Percentiles rank a stretch among this genome's conserved stretches.
phyloP scores from a whole-genome alignment of 768 basidiomycete genomes.

The Auriculariales sp. region DNA sequence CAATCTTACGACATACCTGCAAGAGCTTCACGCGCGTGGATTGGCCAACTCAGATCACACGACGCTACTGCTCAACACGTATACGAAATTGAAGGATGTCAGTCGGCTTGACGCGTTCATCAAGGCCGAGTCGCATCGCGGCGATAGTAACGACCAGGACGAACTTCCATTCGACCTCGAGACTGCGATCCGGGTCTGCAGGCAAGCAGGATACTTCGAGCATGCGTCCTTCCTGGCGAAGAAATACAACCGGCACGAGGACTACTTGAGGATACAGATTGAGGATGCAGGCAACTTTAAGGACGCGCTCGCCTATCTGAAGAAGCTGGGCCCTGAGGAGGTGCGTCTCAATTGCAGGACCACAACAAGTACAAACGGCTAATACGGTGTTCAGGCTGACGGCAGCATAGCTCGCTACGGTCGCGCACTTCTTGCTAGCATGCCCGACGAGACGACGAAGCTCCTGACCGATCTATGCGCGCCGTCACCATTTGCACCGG shows the following conservation, averaged over 20 bases:
- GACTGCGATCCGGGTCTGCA: constrained; percentile 90
- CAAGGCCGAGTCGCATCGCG: constrained; percentile 60
- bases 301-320: constrained; percentile 71
- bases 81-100: constrained; percentile 92
- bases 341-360: constrained; percentile 30
- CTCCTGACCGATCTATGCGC: constrained; percentile 86
- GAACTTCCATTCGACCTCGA: constrained; percentile 94
- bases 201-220: constrained; percentile 92
- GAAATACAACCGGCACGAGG: constrained; percentile 83
- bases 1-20: constrained; percentile 88
- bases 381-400: constrained; percentile 47
- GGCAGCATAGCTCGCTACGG: constrained; percentile 80
- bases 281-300: constrained; percentile 76
- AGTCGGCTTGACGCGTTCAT: constrained; percentile 81
- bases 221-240: constrained; percentile 89
- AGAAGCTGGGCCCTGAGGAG: constrained; percentile 61
- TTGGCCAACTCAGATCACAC: constrained; percentile 95
- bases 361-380: not conserved
- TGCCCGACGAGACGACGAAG: constrained; percentile 81
- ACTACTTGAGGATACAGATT: constrained; percentile 85
- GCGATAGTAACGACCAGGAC: constrained; percentile 21
- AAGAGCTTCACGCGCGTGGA: constrained; percentile 81
- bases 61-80: constrained; percentile 89
- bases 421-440: constrained; percentile 62
- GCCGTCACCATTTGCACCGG: constrained; percentile 21